Conservation (phyloP, 2,329 filamentous ascomycete genomes). For the Microascus cirrosus region DNA sequence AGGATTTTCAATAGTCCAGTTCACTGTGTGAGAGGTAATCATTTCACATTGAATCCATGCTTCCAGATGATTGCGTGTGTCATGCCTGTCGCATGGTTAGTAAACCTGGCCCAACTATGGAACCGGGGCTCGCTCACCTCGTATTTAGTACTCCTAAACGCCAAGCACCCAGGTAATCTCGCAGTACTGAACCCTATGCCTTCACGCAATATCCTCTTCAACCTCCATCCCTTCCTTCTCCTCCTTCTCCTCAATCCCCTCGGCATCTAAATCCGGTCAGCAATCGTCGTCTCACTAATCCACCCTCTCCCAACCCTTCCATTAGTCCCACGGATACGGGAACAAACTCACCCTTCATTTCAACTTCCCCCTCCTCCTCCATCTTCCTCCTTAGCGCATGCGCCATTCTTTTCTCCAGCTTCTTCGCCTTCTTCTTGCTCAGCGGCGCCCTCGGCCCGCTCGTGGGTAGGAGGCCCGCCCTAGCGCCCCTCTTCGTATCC, state of each 20-base stretch:
- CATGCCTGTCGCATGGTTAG: background rate
- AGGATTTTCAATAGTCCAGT: no score
- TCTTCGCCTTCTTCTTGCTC: slow-evolving; percentile 44
- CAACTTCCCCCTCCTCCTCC: slow-evolving; percentile 35
- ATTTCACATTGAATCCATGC: no score
- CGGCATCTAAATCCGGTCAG: slow-evolving; percentile 12
- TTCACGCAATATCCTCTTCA: slow-evolving; percentile 16
- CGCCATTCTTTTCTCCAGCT: slow-evolving; percentile 41
- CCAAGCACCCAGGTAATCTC: background rate
- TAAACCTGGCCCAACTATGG: background rate
- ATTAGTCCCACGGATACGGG: background rate
- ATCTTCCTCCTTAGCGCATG: slow-evolving; percentile 41
- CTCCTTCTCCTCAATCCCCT: background rate
- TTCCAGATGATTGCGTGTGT: no score
- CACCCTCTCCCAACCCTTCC: background rate
- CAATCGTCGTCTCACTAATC: background rate
- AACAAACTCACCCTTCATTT: slow-evolving; percentile 31
- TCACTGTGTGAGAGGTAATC: no score
- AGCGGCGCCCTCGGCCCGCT: slow-evolving; percentile 40
- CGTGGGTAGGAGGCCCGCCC: slow-evolving; percentile 40
- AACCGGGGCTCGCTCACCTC: background rate
- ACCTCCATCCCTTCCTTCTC: slow-evolving; percentile 13
- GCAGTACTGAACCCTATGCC: background rate
- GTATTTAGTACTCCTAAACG: background rate
- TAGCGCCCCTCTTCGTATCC: slow-evolving; percentile 36